Conservation (phyloP, 306 rosid genomes). For the Cyamopsis tetragonoloba region DNA sequence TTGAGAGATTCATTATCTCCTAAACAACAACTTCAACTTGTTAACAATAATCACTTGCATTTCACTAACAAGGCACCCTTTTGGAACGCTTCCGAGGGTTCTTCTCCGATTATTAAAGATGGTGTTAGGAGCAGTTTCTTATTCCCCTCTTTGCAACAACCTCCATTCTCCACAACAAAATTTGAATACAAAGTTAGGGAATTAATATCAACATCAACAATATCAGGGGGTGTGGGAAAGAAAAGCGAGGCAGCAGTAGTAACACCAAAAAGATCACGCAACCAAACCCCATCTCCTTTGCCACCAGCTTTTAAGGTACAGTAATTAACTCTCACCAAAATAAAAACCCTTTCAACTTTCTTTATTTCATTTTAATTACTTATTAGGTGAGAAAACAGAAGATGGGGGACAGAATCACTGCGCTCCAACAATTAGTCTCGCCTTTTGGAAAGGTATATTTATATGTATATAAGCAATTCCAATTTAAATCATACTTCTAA, state of each 20-base stretch:
- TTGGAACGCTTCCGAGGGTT: slow-evolving; percentile 87
- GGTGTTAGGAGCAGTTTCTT: slow-evolving; percentile 55
- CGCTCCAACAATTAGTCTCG: slow-evolving; percentile 98
- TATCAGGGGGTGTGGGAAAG: slow-evolving; percentile 52
- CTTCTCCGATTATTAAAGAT: slow-evolving; percentile 59
- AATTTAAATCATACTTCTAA: no score
- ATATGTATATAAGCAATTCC: no score
- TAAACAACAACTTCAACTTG: slow-evolving; percentile 44
- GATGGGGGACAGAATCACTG: slow-evolving; percentile 99
- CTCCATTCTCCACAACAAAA: slow-evolving; percentile 44
- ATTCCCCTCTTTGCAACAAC: slow-evolving; percentile 74
- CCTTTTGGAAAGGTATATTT: slow-evolving; percentile 99
- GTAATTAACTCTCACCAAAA: slow-evolving; percentile 33
- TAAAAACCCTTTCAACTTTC: slow-evolving; percentile 23
- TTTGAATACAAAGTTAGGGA: slow-evolving; percentile 72
- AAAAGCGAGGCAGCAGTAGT: slow-evolving; percentile 79
- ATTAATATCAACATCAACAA: no score
- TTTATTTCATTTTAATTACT: no score
- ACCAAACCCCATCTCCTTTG: slow-evolving; percentile 81
- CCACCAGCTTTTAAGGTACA: slow-evolving; percentile 99
- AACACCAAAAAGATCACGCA: slow-evolving; percentile 83
- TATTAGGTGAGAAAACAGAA: slow-evolving; percentile 98
- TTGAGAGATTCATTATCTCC: slow-evolving; percentile 77
- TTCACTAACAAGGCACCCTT: slow-evolving; percentile 78
- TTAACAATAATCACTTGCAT: slow-evolving; percentile 60